phyloP scores from a whole-genome alignment of 1,284 basidiomycete species.

The Leccinum pachyderme region DNA sequence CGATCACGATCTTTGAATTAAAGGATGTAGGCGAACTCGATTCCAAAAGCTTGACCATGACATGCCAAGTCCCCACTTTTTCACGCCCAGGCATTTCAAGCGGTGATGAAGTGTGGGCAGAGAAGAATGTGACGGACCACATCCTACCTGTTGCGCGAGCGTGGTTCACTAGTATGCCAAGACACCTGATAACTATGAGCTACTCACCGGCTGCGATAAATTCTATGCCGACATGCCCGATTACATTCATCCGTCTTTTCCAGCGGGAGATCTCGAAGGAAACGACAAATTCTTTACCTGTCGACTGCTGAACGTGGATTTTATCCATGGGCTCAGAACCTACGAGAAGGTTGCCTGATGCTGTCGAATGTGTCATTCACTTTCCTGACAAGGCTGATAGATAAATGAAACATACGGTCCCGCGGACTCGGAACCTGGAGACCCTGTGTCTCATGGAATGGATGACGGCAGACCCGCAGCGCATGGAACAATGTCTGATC shows the following conservation, averaged over 20 bases:
- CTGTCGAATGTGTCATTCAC: constrained; percentile 29
- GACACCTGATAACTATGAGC: background rate
- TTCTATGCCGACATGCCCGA: constrained; percentile 51
- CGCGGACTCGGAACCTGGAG: constrained; percentile 13
- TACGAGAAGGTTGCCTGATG: constrained; percentile 56
- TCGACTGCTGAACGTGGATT: constrained; percentile 47
- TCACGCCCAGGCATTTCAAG: background rate
- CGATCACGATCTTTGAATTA: constrained; percentile 17
- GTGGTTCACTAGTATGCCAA: background rate
- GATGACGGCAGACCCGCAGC: constrained; percentile 39
- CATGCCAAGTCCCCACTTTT: constrained; percentile 48
- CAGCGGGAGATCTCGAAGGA: constrained; percentile 58
- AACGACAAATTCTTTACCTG: constrained; percentile 51
- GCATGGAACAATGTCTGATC: constrained; percentile 65
- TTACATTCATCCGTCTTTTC: constrained; percentile 65
- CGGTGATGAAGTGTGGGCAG: constrained; percentile 7
- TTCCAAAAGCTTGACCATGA: constrained; percentile 45
- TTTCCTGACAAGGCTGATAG: constrained; percentile 29
- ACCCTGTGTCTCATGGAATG: constrained; percentile 23
- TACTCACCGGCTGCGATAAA: constrained; percentile 57
- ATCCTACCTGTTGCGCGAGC: constrained; percentile 36
- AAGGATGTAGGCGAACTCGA: constrained; percentile 24
- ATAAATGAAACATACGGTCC: constrained; percentile 13
- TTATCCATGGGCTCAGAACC: constrained; percentile 52
- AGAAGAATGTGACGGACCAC: constrained; percentile 31